These are phyloP conservation scores for Alternaria angustiovoidea DNA, from an alignment of 2,329 filamentous ascomycete species.

Conservation along the genomic window DNA sequence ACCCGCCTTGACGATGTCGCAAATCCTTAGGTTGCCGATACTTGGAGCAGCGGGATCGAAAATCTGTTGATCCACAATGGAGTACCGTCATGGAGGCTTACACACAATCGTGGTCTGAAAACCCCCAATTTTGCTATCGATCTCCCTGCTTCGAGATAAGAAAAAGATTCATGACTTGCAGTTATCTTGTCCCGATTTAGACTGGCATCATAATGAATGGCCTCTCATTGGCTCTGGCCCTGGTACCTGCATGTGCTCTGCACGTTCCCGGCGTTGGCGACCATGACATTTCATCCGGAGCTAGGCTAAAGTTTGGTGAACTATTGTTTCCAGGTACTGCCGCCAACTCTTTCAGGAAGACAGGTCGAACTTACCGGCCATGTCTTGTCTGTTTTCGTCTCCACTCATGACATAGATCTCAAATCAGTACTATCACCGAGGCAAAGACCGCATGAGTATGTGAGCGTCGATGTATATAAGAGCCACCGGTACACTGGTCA, in stretches of 20 bases:
- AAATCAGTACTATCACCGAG: conserved; percentile 9
- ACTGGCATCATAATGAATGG: neutral
- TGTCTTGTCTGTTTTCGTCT: neutral
- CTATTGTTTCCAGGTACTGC: conserved; percentile 13
- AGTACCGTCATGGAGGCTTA: neutral
- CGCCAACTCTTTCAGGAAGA: conserved; percentile 13
- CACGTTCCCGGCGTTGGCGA: conserved; percentile 14
- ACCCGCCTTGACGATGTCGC: neutral
- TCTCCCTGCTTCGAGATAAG: neutral
- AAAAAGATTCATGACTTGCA: neutral
- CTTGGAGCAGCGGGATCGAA: neutral
- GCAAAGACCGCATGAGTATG: neutral
- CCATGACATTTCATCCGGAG: conserved; percentile 11
- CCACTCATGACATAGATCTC: conserved; percentile 14
- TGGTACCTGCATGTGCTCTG: conserved; percentile 11
- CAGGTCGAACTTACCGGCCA: conserved; percentile 8
- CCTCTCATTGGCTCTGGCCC: conserved; percentile 1
- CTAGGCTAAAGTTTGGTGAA: conserved; percentile 15
- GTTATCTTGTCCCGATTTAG: neutral
- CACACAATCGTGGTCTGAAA: neutral
- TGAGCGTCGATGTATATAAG: conserved; percentile 13
- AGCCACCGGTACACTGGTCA: neutral
- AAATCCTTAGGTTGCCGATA: conserved; percentile 1
- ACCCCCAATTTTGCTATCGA: neutral
- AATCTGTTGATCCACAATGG: neutral